These are phyloP conservation scores for Apiotrichum mycotoxinovorans DNA, from an alignment of 1,284 basidiomycete genomes.

Conservation along the genomic window DNA sequence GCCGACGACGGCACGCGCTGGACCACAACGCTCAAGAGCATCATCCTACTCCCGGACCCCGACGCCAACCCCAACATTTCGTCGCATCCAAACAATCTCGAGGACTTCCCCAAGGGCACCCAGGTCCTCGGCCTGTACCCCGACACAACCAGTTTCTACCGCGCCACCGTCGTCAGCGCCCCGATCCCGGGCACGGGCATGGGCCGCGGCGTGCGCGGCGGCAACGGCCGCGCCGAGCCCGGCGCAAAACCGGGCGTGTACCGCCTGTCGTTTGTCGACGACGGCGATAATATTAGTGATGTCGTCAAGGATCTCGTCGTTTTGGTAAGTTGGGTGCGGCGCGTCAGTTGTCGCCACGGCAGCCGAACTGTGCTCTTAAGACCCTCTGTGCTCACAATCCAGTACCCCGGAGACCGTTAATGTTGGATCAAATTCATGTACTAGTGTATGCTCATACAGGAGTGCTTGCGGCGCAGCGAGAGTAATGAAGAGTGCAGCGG, in stretches of 20 bases:
- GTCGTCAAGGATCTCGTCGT: conserved; percentile 42
- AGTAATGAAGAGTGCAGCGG: too few species aligned
- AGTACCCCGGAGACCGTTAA: neutral
- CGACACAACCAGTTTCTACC: conserved; percentile 55
- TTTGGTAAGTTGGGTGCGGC: conserved; percentile 32
- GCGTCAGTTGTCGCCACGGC: too few species aligned
- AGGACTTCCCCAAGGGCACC: conserved; percentile 45
- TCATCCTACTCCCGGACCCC: conserved; percentile 53
- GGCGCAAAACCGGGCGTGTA: conserved; percentile 37
- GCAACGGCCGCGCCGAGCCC: conserved; percentile 20
- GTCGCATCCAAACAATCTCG: conserved; percentile 47
- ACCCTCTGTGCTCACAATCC: neutral
- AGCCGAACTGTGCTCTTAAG: too few species aligned
- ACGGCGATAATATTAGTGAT: conserved; percentile 39
- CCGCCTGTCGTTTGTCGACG: conserved; percentile 46
- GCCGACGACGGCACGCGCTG: conserved; percentile 44
- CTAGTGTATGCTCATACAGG: neutral
- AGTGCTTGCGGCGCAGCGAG: too few species aligned
- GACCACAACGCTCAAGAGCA: conserved; percentile 50
- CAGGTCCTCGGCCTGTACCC: conserved; percentile 54
- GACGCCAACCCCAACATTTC: conserved; percentile 33
- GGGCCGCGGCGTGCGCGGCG: conserved; percentile 24
- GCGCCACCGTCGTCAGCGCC: conserved; percentile 47
- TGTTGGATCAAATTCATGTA: neutral
- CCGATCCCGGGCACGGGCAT: conserved; percentile 35